Evolutionary conservation across 768 basidiomycete species (phyloP).

Genomic region (Suillus hirtellus): DNA sequence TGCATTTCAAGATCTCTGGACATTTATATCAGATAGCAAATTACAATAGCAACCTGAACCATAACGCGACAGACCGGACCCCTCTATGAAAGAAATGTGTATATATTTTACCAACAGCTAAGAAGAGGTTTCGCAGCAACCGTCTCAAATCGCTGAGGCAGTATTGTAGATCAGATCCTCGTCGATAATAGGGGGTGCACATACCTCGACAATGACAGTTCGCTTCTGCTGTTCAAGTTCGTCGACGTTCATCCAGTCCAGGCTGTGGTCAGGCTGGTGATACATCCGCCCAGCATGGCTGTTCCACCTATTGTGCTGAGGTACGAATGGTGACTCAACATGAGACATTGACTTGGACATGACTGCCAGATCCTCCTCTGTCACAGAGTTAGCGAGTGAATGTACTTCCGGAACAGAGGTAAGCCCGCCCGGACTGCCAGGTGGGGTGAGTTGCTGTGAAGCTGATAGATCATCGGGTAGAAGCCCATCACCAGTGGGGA

Average conservation of each 20-base stretch:
- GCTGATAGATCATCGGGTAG: conserved; percentile 24
- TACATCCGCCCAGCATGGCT: conserved; percentile 29
- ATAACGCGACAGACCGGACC: background rate
- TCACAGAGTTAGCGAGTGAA: conserved; percentile 54
- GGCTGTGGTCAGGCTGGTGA: conserved; percentile 32
- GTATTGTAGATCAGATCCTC: background rate
- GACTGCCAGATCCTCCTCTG: conserved; percentile 69
- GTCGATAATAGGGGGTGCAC: conserved; percentile 21
- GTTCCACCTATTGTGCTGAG: conserved; percentile 38
- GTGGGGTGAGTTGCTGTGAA: conserved; percentile 52
- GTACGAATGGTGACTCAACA: conserved; percentile 51
- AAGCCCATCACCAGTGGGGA: conserved; percentile 33
- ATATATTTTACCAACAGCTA: conserved; percentile 58
- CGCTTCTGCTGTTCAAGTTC: conserved; percentile 47
- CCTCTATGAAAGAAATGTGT: background rate
- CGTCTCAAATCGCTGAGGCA: conserved; percentile 66
- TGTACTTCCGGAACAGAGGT: conserved; percentile 58
- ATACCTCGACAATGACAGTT: conserved; percentile 72
- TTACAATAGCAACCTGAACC: background rate
- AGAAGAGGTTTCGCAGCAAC: conserved; percentile 69
- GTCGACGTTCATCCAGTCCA: conserved; percentile 50
- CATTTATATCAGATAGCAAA: conserved; percentile 7
- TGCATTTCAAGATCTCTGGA: conserved; percentile 1
- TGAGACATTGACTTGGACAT: conserved; percentile 80
- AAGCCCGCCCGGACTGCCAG: conserved; percentile 53